Percentiles rank a stretch among this genome's conserved stretches.
phyloP scores from a whole-genome alignment of 208 protist species.

The Trypanosoma melophagium region DNA sequence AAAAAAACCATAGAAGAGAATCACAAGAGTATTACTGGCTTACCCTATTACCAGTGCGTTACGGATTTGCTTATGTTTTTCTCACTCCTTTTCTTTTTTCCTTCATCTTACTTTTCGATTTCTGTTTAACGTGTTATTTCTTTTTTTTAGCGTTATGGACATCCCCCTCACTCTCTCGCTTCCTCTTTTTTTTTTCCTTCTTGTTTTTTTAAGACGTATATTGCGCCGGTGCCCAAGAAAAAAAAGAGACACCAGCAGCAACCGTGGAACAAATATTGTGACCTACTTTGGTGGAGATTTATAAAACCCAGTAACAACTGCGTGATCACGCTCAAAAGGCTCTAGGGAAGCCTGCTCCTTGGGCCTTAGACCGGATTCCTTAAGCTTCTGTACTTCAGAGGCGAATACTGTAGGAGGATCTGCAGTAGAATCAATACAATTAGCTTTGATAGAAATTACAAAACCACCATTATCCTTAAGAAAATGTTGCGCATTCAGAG shows the following conservation, averaged over 20 bases:
- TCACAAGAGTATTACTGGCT: neutral
- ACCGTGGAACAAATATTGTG: neutral
- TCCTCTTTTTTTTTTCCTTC: conserved; percentile 4
- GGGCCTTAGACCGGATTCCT: conserved; percentile 95
- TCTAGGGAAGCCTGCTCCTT: conserved; percentile 98
- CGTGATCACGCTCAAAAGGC: conserved; percentile 99
- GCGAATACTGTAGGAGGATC: conserved; percentile 97
- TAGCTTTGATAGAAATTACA: conserved; percentile 99
- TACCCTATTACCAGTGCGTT: neutral
- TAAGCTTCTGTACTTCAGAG: conserved; percentile 95
- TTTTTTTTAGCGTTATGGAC: neutral
- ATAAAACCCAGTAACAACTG: conserved; percentile 93
- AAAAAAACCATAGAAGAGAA: neutral
- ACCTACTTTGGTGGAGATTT: conserved; percentile 67
- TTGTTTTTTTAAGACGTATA: conserved; percentile 3
- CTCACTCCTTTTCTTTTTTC: conserved; percentile 4
- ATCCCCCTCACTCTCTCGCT: neutral
- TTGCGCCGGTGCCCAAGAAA: neutral
- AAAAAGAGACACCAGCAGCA: neutral
- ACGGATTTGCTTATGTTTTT: neutral
- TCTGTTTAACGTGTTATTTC: neutral
- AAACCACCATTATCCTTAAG: conserved; percentile 99
- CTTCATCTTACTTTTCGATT: neutral
- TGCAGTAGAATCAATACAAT: conserved; percentile 99
- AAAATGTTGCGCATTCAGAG: conserved; percentile 98